phyloP scores from a whole-genome alignment of 257 asterid genomes.

The Verbena officinalis region DNA sequence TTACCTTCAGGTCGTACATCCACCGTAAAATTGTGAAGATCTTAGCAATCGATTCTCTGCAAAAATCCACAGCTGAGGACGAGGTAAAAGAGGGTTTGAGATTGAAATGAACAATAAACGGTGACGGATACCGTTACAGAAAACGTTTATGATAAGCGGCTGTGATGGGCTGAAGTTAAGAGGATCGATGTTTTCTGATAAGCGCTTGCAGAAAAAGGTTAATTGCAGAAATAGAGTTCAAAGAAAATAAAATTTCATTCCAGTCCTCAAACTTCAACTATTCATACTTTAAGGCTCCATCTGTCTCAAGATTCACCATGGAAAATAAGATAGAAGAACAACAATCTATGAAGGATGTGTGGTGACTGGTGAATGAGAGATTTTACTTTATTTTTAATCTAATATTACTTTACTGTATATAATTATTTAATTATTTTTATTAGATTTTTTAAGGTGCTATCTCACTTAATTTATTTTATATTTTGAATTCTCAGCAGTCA shows the following conservation, averaged over 20 bases:
- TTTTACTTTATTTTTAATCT: no score
- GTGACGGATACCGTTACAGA: slow-evolving; percentile 39
- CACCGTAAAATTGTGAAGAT: slow-evolving; percentile 35
- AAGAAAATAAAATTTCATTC: slow-evolving; percentile 6
- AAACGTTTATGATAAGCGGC: slow-evolving; percentile 29
- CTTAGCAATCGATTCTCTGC: slow-evolving; percentile 37
- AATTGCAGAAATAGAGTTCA: background rate
- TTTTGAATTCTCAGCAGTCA: no score
- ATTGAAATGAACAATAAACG: slow-evolving; percentile 33
- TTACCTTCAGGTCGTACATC: slow-evolving; percentile 35
- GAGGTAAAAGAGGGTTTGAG: slow-evolving; percentile 8
- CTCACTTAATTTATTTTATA: no score
- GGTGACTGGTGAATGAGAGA: no score
- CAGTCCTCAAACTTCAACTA: background rate
- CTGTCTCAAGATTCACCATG: no score
- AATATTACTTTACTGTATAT: no score
- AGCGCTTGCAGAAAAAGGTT: slow-evolving; percentile 9
- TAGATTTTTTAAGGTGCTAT: no score
- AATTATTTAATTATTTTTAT: no score
- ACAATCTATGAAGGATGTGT: no score
- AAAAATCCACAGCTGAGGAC: slow-evolving; percentile 19
- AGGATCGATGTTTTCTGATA: slow-evolving; percentile 23
- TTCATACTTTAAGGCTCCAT: no score
- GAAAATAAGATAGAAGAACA: no score
- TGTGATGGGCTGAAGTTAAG: slow-evolving; percentile 2